Base-by-base conservation (phyloP, 2,329 filamentous ascomycete genomes). In the Epichloe hybrida region DNA sequence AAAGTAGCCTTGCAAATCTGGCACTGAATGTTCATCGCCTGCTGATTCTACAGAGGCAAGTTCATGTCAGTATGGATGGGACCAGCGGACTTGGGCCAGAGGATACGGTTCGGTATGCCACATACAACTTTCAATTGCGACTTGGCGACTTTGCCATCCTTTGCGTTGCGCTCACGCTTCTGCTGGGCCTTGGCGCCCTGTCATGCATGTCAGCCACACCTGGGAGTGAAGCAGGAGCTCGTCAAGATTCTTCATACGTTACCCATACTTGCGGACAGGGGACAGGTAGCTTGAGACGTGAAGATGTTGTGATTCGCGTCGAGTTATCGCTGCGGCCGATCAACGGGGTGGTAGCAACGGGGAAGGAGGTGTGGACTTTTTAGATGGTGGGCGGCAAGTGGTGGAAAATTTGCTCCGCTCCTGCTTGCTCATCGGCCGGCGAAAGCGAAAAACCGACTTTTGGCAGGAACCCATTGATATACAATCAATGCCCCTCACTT, bases 1-100 rank as follows among this genome's bases (percentile, higher is more conserved):
- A 90, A 89, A 34, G 84, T 86, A 59, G 83, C 78, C 69, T 82
- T 85, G 83, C 86, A 90, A 61, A 81, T 73, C 58, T 78, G 71
- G 76, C 86, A 90, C 68, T 87, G 83, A 67, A 89, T 86, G 62
- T 78, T 82, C 73, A 81, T 85, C 53, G 86, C 85, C 58, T 82
- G 74, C 59, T 77, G 74, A 71, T 89, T 89, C 83, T 86, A 57
- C 53, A 38, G 11, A n/a, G n/a, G 5, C 9, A 21, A 17, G n/a
- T 20, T 20, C 2, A 3, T n/a, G 34, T 43, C 39, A 48, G 39
- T 13, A 20, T 20, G 20, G 20, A 20, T 13, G 12, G 11, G 42
- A 11, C 31, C 8, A 35, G 13, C 8, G n/a, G n/a, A 46, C 39
- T 15, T 37, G 3, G 39, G 27, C 37, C 45, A 2, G 6, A 21